phyloP scores from a whole-genome alignment of 108 stramenopile genomes.

The Nitzschia sp. region DNA sequence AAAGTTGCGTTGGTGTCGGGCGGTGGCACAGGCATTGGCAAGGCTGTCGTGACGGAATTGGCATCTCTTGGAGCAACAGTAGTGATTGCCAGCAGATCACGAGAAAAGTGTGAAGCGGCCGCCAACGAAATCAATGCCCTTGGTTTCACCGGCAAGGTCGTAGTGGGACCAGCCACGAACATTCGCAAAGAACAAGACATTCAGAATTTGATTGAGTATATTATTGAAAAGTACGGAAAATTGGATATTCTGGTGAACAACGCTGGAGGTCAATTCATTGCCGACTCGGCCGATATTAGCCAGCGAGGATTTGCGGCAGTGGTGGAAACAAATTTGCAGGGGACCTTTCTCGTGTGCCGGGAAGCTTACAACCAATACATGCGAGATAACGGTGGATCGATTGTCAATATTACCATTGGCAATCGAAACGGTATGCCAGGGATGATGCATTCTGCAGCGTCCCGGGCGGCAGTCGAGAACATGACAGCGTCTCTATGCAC shows the following conservation, averaged over 20 bases:
- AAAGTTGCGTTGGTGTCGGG: conserved; percentile 87
- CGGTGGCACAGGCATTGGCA: conserved; percentile 88
- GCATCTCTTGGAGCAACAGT: conserved; percentile 73
- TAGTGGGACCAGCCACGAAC: conserved; percentile 68
- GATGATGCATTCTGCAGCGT: conserved; percentile 84
- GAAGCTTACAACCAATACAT: conserved; percentile 81
- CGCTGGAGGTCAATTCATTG: conserved; percentile 83
- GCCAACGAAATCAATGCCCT: conserved; percentile 61
- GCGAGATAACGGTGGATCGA: conserved; percentile 77
- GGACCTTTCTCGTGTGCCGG: conserved; percentile 80
- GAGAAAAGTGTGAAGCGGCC: conserved; percentile 55
- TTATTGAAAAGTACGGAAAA: conserved; percentile 52
- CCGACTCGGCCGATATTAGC: conserved; percentile 67
- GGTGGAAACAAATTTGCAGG: conserved; percentile 78
- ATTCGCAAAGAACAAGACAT: conserved; percentile 79
- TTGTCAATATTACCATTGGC: conserved; percentile 87
- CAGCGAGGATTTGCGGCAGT: conserved; percentile 76
- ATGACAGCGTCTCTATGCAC: conserved; percentile 81
- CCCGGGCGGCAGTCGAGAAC: conserved; percentile 86
- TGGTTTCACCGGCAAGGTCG: conserved; percentile 34
- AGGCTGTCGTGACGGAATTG: conserved; percentile 65
- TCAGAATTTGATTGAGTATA: conserved; percentile 46
- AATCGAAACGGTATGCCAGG: conserved; percentile 87
- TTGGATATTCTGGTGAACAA: conserved; percentile 86
- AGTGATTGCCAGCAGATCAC: conserved; percentile 74